Evolutionary conservation across 768 basidiomycete genomes (phyloP).

Genomic region (Auricularia heimuer): DNA sequence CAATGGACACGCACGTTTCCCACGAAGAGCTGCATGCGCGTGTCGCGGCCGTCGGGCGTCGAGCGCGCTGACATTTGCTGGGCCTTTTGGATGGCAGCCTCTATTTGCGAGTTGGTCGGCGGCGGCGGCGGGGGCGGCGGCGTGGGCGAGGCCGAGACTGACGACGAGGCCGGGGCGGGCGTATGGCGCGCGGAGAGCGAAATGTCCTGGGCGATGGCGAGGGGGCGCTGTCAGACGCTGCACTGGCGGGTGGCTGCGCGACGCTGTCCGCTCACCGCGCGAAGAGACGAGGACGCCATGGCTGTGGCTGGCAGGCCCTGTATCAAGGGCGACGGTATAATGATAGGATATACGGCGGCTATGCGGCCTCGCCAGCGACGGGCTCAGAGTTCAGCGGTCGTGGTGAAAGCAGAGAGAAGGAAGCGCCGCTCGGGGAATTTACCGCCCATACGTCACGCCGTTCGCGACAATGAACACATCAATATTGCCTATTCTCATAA

Average conservation of each 20-base stretch:
- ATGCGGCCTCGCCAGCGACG: too few relatives aligned
- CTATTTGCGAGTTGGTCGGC: slow-evolving; percentile 70
- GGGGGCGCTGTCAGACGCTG: background rate
- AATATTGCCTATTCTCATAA: too few relatives aligned
- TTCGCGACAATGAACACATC: too few relatives aligned
- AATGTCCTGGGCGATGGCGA: background rate
- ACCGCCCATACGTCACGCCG: too few relatives aligned
- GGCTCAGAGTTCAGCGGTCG: too few relatives aligned
- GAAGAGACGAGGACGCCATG: background rate
- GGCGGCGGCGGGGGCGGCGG: slow-evolving; percentile 9
- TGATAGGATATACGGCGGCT: too few relatives aligned
- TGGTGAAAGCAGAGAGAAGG: too few relatives aligned
- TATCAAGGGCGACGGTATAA: too few relatives aligned
- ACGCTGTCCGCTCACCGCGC: background rate
- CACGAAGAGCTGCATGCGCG: slow-evolving; percentile 90
- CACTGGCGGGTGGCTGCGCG: background rate
- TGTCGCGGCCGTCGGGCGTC: slow-evolving; percentile 58
- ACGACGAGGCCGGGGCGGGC: background rate
- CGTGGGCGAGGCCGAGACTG: background rate
- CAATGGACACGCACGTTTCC: slow-evolving; percentile 63
- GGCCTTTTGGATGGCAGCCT: slow-evolving; percentile 87
- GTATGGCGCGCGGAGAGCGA: background rate
- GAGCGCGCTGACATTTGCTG: slow-evolving; percentile 36
- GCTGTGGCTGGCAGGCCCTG: background rate
- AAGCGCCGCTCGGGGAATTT: too few relatives aligned